Conservation (phyloP, 345 rosid species). For the Hibiscus mutabilis region DNA sequence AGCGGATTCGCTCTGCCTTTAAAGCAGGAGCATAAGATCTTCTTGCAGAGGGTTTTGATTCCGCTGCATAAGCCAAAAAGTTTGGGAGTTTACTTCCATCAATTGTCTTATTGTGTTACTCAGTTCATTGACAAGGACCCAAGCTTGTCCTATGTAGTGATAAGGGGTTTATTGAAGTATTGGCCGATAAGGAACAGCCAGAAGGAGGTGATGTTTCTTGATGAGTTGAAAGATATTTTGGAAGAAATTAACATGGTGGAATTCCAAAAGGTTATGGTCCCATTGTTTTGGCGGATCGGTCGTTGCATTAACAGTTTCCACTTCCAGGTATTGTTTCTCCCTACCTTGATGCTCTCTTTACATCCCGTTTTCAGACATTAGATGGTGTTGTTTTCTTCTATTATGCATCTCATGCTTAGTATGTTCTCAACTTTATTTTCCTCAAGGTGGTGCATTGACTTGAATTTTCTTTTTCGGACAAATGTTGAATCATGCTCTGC, state of each 20-base stretch:
- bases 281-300: slow-evolving; percentile 67
- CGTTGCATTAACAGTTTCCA: slow-evolving; percentile 77
- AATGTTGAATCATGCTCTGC: not conserved
- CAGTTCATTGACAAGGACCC: slow-evolving; percentile 92
- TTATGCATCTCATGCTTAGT: not conserved
- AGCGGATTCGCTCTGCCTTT: slow-evolving; percentile 82
- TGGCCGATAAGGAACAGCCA: slow-evolving; percentile 88
- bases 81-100: slow-evolving; percentile 70
- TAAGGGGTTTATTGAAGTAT: slow-evolving; percentile 63
- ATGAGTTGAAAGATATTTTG: slow-evolving; percentile 78
- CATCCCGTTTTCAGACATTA: not conserved
- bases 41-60: slow-evolving; percentile 72
- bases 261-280: slow-evolving; percentile 71
- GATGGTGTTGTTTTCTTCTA: not conserved
- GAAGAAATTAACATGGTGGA: slow-evolving; percentile 67
- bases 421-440: not conserved
- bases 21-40: slow-evolving; percentile 91
- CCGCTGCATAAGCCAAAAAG: slow-evolving; percentile 86
- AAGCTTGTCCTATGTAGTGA: slow-evolving; percentile 49
- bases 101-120: slow-evolving; percentile 59
- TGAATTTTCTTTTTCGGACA: not conserved
- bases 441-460: not conserved
- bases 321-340: slow-evolving; percentile 56
- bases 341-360: not conserved
- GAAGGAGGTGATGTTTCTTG: slow-evolving; percentile 85